A percentile compares a stretch with the other conserved stretches of the same genome.
phyloP scores from a whole-genome alignment of 352 stramenopile species.

The Poterioochromonas sp. region DNA sequence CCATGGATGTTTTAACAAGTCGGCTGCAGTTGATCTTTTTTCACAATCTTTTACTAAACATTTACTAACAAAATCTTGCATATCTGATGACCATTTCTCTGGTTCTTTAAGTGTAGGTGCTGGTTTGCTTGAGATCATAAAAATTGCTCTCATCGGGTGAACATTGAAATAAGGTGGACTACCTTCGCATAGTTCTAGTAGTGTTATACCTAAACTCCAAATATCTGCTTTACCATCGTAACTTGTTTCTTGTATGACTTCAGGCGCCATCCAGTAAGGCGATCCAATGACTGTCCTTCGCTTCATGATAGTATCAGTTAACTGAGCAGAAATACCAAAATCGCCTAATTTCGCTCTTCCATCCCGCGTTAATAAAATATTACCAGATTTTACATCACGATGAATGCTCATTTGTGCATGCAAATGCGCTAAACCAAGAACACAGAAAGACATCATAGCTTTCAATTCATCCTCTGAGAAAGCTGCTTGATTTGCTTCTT shows the following conservation, averaged over 20 bases:
- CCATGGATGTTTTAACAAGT: constrained; percentile 72
- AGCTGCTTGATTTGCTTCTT: constrained; percentile 41
- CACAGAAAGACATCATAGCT: constrained; percentile 61
- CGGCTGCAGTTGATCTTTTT: constrained; percentile 62
- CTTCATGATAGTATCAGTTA: constrained; percentile 94
- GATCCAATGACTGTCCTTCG: constrained; percentile 92
- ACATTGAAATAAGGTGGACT: constrained; percentile 86
- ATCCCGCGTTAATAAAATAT: constrained; percentile 81
- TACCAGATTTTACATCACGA: constrained; percentile 64
- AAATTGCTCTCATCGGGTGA: constrained; percentile 96
- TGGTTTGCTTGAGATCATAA: constrained; percentile 92
- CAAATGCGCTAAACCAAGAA: constrained; percentile 66
- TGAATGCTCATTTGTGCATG: constrained; percentile 74
- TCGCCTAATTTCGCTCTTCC: constrained; percentile 81
- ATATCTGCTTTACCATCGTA: constrained; percentile 94
- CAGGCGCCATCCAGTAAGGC: constrained; percentile 93
- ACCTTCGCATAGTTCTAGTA: constrained; percentile 95
- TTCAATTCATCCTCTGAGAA: constrained; percentile 58
- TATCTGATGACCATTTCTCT: constrained; percentile 49
- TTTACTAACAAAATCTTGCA: constrained; percentile 67
- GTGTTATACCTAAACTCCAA: constrained; percentile 95
- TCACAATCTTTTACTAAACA: constrained; percentile 75
- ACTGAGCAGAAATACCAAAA: constrained; percentile 73
- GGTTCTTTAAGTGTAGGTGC: constrained; percentile 63
- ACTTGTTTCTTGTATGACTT: constrained; percentile 1